Base-by-base conservation (phyloP, 305 asterid genomes). In the Caryopteris hybrid region DNA sequence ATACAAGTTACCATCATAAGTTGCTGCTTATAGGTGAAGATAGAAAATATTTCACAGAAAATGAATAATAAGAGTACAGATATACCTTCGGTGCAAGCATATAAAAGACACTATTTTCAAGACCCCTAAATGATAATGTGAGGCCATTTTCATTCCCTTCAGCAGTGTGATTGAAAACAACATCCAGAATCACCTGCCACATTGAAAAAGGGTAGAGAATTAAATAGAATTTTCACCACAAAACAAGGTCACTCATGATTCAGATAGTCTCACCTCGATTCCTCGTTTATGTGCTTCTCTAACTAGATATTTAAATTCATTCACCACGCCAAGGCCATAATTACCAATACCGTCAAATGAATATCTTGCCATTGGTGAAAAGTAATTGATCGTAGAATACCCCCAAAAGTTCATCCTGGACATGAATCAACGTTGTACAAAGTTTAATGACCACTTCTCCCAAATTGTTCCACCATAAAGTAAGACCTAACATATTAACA, bases 131-230 rank as follows among this genome's bases (percentile, higher is more conserved):
- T 67, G 98, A 87, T 68, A 94, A 62, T 22, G 74, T 53, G 65
- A 92, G 97, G 62, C 99, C 99, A 73, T 91, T 86, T 73, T 89
- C 96, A 81, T 94, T 94, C 79, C 98, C 99, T 80, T 94, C 99
- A 29, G 98, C 99, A 36, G 97, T 91, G 90, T 94, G 99, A 69
- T 94, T 94, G 77, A 89, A 91, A 74, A 94, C 99, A 62, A 94
- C 97, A 79, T 94, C 99, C 98, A 94, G 88, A 79, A 94, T 81
- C 69, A 94, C 97, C 99, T 94, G 87, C 64, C 53, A 41, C 75
- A 74, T 57, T 31, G 64, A 66, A 76, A 69, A 66, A 57, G 71
- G 36, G 66, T 45, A 64, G 66, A 72, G 52, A 71, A 63, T 57
- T 50, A 53, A 66, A 48, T 34, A 69, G 47, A 59, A 38, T 45